These are phyloP conservation scores for Salvia splendens DNA, from an alignment of 257 asterid species.

Conservation along the genomic window DNA sequence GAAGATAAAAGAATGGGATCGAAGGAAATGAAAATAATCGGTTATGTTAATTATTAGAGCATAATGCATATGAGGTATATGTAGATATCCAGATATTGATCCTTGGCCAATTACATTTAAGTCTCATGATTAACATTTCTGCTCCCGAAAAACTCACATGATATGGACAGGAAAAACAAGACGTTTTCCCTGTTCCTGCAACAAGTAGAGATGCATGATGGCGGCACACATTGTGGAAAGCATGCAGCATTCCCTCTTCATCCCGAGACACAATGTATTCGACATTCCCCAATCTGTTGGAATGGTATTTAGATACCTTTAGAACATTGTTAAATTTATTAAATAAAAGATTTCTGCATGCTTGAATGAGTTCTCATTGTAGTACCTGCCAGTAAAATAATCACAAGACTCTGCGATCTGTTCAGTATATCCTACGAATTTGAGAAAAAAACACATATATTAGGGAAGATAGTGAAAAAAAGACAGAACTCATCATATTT, in stretches of 20 bases:
- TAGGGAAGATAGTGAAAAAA: not conserved
- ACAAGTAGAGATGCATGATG: conserved; percentile 88
- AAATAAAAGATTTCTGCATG: not conserved
- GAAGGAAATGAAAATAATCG: not conserved
- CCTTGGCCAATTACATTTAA: not conserved
- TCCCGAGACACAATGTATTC: conserved; percentile 80
- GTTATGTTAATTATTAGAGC: no score
- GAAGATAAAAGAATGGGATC: conserved; percentile 11
- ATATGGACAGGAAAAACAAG: conserved; percentile 90
- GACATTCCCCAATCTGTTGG: conserved; percentile 71
- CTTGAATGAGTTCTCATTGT: not conserved
- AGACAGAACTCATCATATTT: not conserved
- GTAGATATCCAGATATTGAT: not conserved
- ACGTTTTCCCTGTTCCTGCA: conserved; percentile 62
- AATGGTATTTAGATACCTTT: not conserved
- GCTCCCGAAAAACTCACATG: conserved; percentile 65
- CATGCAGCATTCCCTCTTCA: conserved; percentile 56
- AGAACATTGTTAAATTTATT: no score
- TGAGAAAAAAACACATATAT: not conserved
- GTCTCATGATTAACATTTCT: no score
- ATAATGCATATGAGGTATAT: not conserved
- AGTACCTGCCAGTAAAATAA: conserved; percentile 85
- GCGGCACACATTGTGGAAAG: conserved; percentile 91
- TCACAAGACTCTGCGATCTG: conserved; percentile 67
- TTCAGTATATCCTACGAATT: conserved; percentile 54